These are phyloP conservation scores for Trichaptum fuscoviolaceum DNA, from an alignment of 768 basidiomycete genomes.

Conservation along the genomic window DNA sequence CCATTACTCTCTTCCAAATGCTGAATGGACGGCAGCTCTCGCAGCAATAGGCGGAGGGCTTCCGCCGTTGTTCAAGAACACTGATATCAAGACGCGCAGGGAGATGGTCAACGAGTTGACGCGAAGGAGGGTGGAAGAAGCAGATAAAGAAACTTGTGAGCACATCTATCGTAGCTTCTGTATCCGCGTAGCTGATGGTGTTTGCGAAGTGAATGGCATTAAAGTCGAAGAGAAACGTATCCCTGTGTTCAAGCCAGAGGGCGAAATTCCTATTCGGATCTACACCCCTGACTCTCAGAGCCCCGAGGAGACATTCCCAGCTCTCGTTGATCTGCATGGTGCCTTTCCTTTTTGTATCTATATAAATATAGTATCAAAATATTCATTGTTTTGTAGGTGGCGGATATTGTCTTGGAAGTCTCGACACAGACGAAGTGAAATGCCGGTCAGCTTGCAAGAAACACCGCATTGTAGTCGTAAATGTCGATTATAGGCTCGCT, in stretches of 20 bases:
- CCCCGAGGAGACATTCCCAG: background rate
- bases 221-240: background rate
- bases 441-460: conserved; percentile 12
- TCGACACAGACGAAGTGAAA: conserved; percentile 16
- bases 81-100: background rate
- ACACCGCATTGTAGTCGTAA: conserved; percentile 12
- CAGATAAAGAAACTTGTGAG: background rate
- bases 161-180: background rate
- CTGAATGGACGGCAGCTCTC: background rate
- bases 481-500: conserved; percentile 14
- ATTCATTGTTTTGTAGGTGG: background rate
- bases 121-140: background rate
- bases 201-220: background rate
- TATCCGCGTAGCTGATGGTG: background rate
- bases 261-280: background rate
- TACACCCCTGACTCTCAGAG: background rate
- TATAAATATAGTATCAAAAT: background rate
- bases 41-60: background rate
- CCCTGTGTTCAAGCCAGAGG: background rate
- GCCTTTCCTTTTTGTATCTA: background rate
- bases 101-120: background rate
- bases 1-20: background rate
- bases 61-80: background rate
- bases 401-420: conserved; percentile 7
- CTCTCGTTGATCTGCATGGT: background rate